Conservation (phyloP, 495 filamentous ascomycete genomes). For the Hypoxylon intermedium region DNA sequence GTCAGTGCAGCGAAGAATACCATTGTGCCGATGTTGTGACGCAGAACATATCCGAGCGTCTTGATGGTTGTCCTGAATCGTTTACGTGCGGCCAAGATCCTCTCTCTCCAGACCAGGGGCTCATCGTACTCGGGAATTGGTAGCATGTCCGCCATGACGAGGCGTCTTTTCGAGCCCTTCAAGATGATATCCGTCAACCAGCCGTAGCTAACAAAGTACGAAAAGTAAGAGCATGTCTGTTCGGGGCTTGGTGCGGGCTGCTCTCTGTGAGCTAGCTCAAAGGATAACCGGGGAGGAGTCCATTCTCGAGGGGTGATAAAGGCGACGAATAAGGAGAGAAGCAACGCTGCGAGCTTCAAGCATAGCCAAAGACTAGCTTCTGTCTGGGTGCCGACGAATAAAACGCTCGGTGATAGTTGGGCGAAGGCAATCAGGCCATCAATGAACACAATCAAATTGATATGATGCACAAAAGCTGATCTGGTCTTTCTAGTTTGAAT, state of each 20-base stretch:
- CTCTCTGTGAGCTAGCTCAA: constrained; percentile 46
- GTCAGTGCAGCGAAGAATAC: not conserved
- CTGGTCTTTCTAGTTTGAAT: not conserved
- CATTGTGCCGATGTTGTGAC: not conserved
- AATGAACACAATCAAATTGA: constrained; percentile 1
- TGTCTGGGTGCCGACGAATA: not conserved
- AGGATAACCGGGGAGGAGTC: constrained; percentile 5
- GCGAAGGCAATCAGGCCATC: not conserved
- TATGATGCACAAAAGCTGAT: constrained; percentile 5
- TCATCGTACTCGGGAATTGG: not conserved
- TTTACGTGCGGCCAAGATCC: not conserved
- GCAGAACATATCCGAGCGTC: not conserved
- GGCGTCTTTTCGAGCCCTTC: not conserved
- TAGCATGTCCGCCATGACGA: not conserved
- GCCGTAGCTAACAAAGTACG: not conserved
- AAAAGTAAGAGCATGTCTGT: not conserved
- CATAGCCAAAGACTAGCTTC: not conserved
- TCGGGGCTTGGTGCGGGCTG: constrained; percentile 67
- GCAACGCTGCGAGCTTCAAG: not conserved
- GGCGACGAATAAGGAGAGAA: constrained; percentile 1
- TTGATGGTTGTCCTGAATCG: not conserved
- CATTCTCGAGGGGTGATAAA: constrained; percentile 6
- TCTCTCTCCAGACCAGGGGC: not conserved
- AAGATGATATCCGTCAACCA: not conserved
- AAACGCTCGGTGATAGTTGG: not conserved